phyloP scores from a whole-genome alignment of 148 eudicot genomes.

The Persicaria tinctoria region DNA sequence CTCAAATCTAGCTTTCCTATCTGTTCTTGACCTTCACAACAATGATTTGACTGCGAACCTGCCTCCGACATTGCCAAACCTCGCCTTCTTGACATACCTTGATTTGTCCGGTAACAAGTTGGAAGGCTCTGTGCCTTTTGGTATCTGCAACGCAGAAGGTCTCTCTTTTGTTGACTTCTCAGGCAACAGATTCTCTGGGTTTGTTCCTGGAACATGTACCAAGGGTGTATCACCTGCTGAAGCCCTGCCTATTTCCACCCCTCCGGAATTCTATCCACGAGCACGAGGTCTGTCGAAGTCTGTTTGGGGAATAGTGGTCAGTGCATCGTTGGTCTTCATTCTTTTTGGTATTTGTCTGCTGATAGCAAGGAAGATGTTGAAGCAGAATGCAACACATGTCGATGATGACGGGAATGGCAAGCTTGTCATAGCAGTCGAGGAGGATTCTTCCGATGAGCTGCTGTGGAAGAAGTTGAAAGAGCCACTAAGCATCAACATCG shows the following conservation, averaged over 20 bases:
- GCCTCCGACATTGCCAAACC: conserved; percentile 50
- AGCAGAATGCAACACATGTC: conserved; percentile 22
- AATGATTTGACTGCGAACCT: conserved; percentile 53
- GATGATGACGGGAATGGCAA: conserved; percentile 30
- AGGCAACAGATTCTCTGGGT: conserved; percentile 50
- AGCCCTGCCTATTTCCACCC: conserved; percentile 17
- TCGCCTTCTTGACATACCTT: conserved; percentile 69
- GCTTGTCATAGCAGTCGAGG: conserved; percentile 29
- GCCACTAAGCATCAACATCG: conserved; percentile 85
- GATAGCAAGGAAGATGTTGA: conserved; percentile 31
- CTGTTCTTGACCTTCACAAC: conserved; percentile 71
- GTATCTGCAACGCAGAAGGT: conserved; percentile 52
- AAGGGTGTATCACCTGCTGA: conserved; percentile 27
- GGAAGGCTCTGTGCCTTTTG: conserved; percentile 45
- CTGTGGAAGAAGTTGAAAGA: conserved; percentile 56
- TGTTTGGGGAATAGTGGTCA: conserved; percentile 42
- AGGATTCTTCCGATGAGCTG: conserved; percentile 38
- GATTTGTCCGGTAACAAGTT: conserved; percentile 70
- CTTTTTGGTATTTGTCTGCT: conserved; percentile 31
- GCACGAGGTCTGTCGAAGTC: conserved; percentile 29
- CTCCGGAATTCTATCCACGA: conserved; percentile 16
- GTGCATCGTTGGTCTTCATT: conserved; percentile 30
- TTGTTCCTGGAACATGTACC: conserved; percentile 51
- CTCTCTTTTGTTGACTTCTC: conserved; percentile 50
- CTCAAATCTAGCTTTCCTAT: conserved; percentile 57